Base-by-base conservation (phyloP, 805 yeast genomes). In the Brettanomyces custersianus region DNA sequence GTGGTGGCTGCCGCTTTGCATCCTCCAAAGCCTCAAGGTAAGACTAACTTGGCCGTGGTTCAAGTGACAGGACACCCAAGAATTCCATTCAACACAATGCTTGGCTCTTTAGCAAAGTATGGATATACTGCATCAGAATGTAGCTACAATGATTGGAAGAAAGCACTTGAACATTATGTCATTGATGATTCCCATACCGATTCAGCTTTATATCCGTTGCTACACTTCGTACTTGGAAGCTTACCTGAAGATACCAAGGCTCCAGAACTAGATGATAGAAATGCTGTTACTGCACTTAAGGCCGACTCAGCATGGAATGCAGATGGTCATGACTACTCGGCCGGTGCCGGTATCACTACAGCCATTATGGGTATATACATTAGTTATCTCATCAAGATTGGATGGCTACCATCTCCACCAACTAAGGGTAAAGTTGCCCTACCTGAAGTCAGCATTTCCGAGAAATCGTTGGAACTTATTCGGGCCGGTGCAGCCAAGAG, bases 61-160 rank as follows among this genome's bases (percentile, higher is more conserved):
- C 98, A 92, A 31, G 96, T 92, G n/a, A 92, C 97, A 5, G 94
- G 90, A 18, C 97, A 92, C 50, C 99, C 99, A 41, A 77, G 98
- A 56, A 77, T 86, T 40, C 65, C 72, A 29, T 82, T 88, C 64
- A 79, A 75, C 50, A 77, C 82, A 45, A 90, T 77, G 63, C 62
- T 92, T 46, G 74, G 76, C 13, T 52, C 79, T 8, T 66, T 88
- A 52, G 60, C 66, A 37, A 55, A 62, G 11, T 90, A 74, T 49
- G 98, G 98, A 7, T 94, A 84, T 60, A 50, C 66, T 16, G 75
- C 83, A 32, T 59, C 63, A 40, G 65, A 68, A 32, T 70, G 69
- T 11, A 83, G 76, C 48, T 92, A 92, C 53, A 70, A 77, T 11
- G 63, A 70, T 15, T 92, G 99, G 99, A 78, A 82, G 41, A 61